Evolutionary conservation across 169 alveolate genomes (phyloP), one percentile per base, ranked within the genome.

Genomic region (Plasmodium berghei): DNA sequence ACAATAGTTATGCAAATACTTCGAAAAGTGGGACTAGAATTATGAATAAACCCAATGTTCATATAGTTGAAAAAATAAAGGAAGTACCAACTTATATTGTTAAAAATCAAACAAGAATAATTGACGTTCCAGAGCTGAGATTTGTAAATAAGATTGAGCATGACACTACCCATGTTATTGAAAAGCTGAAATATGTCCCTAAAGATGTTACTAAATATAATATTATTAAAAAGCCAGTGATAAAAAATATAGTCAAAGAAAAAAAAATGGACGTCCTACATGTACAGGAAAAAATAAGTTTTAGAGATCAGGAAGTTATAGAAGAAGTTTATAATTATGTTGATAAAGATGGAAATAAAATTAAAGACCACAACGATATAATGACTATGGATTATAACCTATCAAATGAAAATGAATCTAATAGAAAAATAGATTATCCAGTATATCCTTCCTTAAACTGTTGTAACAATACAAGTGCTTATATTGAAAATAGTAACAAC

Each of bases 121-220:
- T 87, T 59, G 90, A 92, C 46, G 93, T 92, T 59, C 94, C 94
- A 16, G 94, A 88, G 74, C 46, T 92, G 75, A 87, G 64, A 28
- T 88, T 87, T 42, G 88, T 92, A 56, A 93, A 92, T 42, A 92
- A 92, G 58, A 87, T 92, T 54, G 75, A 83, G 20, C 87, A 85
- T 61, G 94, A 92, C 26, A 90, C 93, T 34, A 8, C 3, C 1
- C 46, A 70, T 28, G 85, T 92, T 28, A 87, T 91, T 40, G 85
- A 92, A 64, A 87, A 92, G 67, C 64, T 92, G 10, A 92, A 88
- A 71, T 92, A 92, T 86, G 93, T 92, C 9, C 93, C 92, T 40
- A 92, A 87, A 74, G 93, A 92, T 45, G 93, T 88, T 42, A 92
- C 87, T 20, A 86, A 88, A 73, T 91, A 92, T 69, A 92, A 92